Conservation (phyloP, 306 rosid genomes). For the Cicer arietinum region DNA sequence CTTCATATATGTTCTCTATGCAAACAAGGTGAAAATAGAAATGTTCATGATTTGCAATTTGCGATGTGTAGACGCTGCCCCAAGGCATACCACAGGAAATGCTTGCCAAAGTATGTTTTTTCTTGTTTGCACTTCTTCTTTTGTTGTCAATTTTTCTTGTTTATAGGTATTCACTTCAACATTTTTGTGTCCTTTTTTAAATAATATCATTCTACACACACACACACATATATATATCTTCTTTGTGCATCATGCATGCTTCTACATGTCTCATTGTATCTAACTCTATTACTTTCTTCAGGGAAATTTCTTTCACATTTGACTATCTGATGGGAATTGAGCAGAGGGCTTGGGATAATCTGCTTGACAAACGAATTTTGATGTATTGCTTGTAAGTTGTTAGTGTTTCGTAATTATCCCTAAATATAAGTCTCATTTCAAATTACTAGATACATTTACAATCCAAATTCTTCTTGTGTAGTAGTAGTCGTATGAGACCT, state of each 20-base stretch:
- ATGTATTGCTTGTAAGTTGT: conserved; percentile 75
- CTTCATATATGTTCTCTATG: conserved; percentile 63
- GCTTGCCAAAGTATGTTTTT: conserved; percentile 64
- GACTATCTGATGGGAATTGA: conserved; percentile 40
- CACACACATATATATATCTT: neutral
- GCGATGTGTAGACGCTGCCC: conserved; percentile 77
- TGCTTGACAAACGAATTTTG: conserved; percentile 60
- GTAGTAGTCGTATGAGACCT: conserved; percentile 27
- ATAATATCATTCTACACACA: conserved; percentile 1
- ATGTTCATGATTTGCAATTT: conserved; percentile 58
- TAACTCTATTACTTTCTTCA: conserved; percentile 43
- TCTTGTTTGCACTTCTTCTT: conserved; percentile 13
- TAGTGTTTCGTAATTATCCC: conserved; percentile 5
- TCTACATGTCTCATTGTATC: conserved; percentile 27
- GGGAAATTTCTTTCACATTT: conserved; percentile 53
- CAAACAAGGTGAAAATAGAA: conserved; percentile 57
- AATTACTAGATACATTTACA: too few species aligned
- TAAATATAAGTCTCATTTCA: neutral
- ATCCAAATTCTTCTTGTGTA: neutral
- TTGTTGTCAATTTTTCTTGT: neutral
- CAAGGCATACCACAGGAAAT: conserved; percentile 71
- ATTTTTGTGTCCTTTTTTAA: conserved; percentile 26
- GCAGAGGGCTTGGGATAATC: conserved; percentile 72
- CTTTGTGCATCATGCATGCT: conserved; percentile 28
- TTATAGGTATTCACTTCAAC: conserved; percentile 20